Percentiles rank a stretch among this genome's conserved stretches.
Conservation (phyloP, 805 yeast genomes). For the Monosporozyma solicola region DNA sequence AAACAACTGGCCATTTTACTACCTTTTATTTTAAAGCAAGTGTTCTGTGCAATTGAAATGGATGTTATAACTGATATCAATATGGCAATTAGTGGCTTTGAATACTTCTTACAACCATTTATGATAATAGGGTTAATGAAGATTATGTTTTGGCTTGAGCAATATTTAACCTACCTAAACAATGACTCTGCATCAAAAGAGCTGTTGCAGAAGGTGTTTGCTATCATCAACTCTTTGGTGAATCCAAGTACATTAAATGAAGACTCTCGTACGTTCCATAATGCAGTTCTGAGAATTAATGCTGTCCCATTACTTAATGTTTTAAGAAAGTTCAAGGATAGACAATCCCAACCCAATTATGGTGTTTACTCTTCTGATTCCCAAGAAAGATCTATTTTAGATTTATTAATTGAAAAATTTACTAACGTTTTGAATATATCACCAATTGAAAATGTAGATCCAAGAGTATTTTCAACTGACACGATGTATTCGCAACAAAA, state of each 20-base stretch:
- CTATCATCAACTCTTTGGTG: constrained; percentile 33
- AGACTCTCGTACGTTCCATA: constrained; percentile 39
- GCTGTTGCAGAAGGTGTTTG: constrained; percentile 30
- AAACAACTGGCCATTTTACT: constrained; percentile 60
- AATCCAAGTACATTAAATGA: constrained; percentile 37
- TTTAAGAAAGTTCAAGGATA: constrained; percentile 15
- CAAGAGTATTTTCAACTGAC: constrained; percentile 16
- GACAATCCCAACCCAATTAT: constrained; percentile 20
- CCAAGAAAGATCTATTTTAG: constrained; percentile 22
- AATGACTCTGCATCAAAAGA: constrained; percentile 19
- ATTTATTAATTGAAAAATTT: constrained; percentile 18
- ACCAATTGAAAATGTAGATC: constrained; percentile 24
- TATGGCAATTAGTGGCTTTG: constrained; percentile 67
- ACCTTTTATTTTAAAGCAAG: constrained; percentile 68
- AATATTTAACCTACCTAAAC: constrained; percentile 31
- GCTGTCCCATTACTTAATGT: constrained; percentile 20
- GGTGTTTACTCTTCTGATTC: constrained; percentile 27
- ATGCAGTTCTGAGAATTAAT: constrained; percentile 30
- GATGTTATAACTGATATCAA: constrained; percentile 48
- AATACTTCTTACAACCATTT: constrained; percentile 77
- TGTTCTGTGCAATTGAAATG: constrained; percentile 47
- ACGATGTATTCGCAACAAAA: constrained; percentile 22
- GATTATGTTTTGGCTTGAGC: constrained; percentile 43
- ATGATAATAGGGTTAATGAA: constrained; percentile 49
- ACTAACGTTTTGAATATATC: constrained; percentile 16